Conservation (phyloP, 768 basidiomycete genomes). For the Leucocoprinus sp. region DNA sequence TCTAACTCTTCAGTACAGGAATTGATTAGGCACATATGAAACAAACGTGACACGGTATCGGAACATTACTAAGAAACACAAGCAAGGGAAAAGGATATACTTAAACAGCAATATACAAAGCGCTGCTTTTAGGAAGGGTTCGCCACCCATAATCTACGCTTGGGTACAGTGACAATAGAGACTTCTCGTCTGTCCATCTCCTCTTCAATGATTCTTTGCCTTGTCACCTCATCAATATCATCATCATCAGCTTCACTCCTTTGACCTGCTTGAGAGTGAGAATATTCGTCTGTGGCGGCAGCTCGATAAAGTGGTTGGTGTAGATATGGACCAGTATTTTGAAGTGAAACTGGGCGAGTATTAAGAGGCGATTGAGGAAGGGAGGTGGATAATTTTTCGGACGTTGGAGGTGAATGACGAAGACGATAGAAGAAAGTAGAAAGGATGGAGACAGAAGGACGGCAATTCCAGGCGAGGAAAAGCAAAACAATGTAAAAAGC, state of each 20-base stretch:
- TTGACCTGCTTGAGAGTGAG: slow-evolving; percentile 30
- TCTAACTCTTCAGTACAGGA: slow-evolving; percentile 8
- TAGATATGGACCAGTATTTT: slow-evolving; percentile 53
- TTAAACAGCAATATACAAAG: slow-evolving; percentile 1
- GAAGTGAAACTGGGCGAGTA: background rate
- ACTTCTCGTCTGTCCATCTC: slow-evolving; percentile 79
- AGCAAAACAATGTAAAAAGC: slow-evolving; percentile 50
- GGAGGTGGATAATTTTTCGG: slow-evolving; percentile 23
- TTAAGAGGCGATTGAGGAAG: slow-evolving; percentile 5
- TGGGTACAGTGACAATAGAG: slow-evolving; percentile 72
- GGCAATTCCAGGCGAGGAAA: slow-evolving; percentile 47
- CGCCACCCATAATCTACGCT: slow-evolving; percentile 63
- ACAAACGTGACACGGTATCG: slow-evolving; percentile 2
- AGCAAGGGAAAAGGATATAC: background rate
- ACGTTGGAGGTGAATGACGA: slow-evolving; percentile 33
- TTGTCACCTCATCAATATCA: slow-evolving; percentile 65
- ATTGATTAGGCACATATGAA: slow-evolving; percentile 11
- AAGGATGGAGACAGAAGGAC: slow-evolving; percentile 50
- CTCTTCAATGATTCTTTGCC: slow-evolving; percentile 70
- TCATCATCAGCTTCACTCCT: slow-evolving; percentile 53
- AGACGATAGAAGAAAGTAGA: slow-evolving; percentile 39
- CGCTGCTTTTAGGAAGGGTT: slow-evolving; percentile 45
- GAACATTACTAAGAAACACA: no score
- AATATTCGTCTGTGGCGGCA: slow-evolving; percentile 30
- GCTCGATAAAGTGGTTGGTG: slow-evolving; percentile 55